A percentile compares a stretch with the other conserved stretches of the same genome.
Evolutionary conservation across 139 green algal species (phyloP).

Genomic region (Tetratostichococcus sp.): DNA sequence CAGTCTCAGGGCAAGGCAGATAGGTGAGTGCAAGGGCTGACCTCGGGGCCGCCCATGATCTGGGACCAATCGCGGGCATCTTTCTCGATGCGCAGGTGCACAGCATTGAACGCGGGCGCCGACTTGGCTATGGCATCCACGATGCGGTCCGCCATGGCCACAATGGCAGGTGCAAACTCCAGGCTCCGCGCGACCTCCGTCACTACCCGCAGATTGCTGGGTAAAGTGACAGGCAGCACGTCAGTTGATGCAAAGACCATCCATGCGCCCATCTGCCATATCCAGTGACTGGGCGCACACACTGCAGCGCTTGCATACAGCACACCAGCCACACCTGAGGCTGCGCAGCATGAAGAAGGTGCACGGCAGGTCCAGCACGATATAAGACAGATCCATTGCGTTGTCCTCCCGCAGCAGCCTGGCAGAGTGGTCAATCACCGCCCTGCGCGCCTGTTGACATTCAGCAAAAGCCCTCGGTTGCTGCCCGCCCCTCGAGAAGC

Average conservation of each 20-base stretch:
- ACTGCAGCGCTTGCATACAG: too few relatives aligned
- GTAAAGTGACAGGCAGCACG: neutral
- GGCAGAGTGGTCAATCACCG: conserved; percentile 21
- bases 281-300: too few relatives aligned
- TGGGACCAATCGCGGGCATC: conserved; percentile 58
- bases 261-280: too few relatives aligned
- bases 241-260: too few relatives aligned
- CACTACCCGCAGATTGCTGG: conserved; percentile 46
- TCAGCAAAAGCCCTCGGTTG: conserved; percentile 20
- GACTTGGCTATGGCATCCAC: conserved; percentile 35
- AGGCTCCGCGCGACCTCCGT: conserved; percentile 55
- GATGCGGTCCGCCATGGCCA: conserved; percentile 43
- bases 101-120: conserved; percentile 43
- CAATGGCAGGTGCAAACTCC: conserved; percentile 41
- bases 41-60: conserved; percentile 50
- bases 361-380: conserved; percentile 66
- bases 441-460: neutral
- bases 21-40: neutral
- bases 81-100: conserved; percentile 57
- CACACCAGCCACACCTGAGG: conserved; percentile 18
- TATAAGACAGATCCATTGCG: conserved; percentile 19
- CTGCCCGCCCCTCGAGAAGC: conserved; percentile 23
- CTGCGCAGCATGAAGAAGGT: conserved; percentile 58
- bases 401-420: conserved; percentile 26
- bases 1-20: neutral